phyloP scores from a whole-genome alignment of 2,329 filamentous ascomycete genomes.

The Neopestalotiopsis rosae region DNA sequence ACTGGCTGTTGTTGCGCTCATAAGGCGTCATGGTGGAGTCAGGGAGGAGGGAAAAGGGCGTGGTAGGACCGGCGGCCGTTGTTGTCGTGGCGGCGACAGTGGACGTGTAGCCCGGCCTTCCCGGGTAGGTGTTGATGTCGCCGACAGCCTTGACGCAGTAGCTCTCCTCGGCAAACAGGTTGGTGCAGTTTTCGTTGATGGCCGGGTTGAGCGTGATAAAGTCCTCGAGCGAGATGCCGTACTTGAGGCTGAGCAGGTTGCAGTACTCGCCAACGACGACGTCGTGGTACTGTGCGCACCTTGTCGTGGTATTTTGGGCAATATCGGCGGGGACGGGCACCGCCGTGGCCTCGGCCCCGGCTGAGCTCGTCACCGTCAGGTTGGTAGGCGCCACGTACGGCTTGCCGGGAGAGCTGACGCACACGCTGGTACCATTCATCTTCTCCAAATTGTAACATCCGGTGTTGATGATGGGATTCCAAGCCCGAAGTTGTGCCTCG shows the following conservation, averaged over 20 bases:
- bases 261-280: neutral
- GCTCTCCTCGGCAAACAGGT: constrained; percentile 34
- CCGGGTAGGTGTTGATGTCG: constrained; percentile 27
- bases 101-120: neutral
- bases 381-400: no score
- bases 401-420: no score
- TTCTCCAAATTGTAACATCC: no score
- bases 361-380: no score
- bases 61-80: neutral
- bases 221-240: constrained; percentile 36
- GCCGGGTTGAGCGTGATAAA: constrained; percentile 40
- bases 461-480: no score
- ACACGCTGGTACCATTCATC: no score
- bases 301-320: neutral
- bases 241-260: constrained; percentile 32
- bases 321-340: constrained; percentile 30
- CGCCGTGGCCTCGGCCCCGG: neutral
- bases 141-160: constrained; percentile 42
- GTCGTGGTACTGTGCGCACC: neutral
- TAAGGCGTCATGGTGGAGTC: no score
- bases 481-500: no score
- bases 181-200: constrained; percentile 40
- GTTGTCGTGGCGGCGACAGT: constrained; percentile 19
- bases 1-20: no score
- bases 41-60: no score